Base-by-base conservation (phyloP, 2,329 filamentous ascomycete genomes). In the Sarocladium kiliense region DNA sequence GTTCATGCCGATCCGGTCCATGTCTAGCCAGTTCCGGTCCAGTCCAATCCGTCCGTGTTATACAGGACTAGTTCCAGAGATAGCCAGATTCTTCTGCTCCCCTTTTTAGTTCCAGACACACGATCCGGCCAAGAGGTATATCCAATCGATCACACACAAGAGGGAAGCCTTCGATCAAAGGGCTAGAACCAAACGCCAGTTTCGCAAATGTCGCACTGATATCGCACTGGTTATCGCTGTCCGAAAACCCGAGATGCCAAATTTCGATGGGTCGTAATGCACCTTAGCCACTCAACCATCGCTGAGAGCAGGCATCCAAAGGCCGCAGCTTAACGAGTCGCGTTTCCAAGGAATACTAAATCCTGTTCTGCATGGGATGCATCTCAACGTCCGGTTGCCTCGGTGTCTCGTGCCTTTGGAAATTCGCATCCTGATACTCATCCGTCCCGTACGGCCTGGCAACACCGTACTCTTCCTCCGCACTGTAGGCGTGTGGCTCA, bases 321-420 rank as follows among this genome's bases (percentile, higher is more conserved):
- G 36, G 9, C 36, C 6, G 18, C 21, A 16, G 5, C 41, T 16
- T 44, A 19, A 9, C 19, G 3, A 44, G 21, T 4, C 18, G 11
- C 41, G 37, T 6, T 18, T 41, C 11, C 10, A 23, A 25, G 19
- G 16, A 10, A 27, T 10, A 9, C n/a, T 34, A 41, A 30, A 53
- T 41, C 12, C 50, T 39, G 50, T 53, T 39, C 18, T 53, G 10
- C 32, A 53, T 53, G 12, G 50, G 32, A 18, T 53, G 50, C 50
- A 53, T 53, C 50, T 53, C 50, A 18, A 53, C 50, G 11, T 53
- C 50, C 34, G 23, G 9, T 23, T 4, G 50, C 19, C 2, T 18
- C 21, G 19, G 9, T 7, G 2, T 11, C 27, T 53, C 23, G 19
- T 30, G 50, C 12, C 50, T 27, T 23, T 27, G 32, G 32, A 53